Base-by-base conservation (phyloP, 2,329 filamentous ascomycete genomes). In the Chrysosporium keratinophilum region DNA sequence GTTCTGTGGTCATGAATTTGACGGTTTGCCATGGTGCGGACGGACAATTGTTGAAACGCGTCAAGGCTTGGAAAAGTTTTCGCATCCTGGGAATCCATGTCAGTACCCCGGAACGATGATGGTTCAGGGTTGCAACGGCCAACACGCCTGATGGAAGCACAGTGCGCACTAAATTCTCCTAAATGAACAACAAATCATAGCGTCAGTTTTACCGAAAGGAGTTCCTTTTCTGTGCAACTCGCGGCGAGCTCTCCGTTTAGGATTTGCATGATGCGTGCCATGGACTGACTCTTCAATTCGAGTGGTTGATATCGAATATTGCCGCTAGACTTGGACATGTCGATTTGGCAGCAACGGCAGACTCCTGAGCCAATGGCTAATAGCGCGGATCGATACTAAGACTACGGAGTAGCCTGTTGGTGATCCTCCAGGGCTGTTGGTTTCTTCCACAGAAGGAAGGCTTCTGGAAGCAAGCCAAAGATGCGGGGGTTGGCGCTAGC, bases 401-500 rank as follows among this genome's bases (percentile, higher is more conserved):
- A 28, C 23, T 28, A n/a, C n/a, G n/a, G n/a, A n/a, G n/a, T n/a
- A 35, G 31, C 28, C 28, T 5, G 14, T 34, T 46, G 43, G 28
- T 14, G 23, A 28, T 46, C 31, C 10, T n/a, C 12, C n/a, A 17
- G 23, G 28, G 15, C 17, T 34, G 17, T n/a, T 31, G 11, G 15
- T 5, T 17, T 23, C 11, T 40, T 39, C 49, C 49, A 15, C 42
- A 51, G 37, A 17, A 17, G 50, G 50, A 17, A 52, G 20, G 40
- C 33, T 52, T 52, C 50, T 52, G 28, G 50, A 52, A 52, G 35
- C 20, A 42, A 28, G 23, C 23, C 23, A 28, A 28, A 28, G 23
- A 28, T 28, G 23, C 23, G 23, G 23, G 23, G 23, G 23, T 28
- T 28, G 23, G 23, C 23, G 23, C 23, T 28, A 28, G 23, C 23